phyloP scores from a whole-genome alignment of 306 rosid species.

The Vicia faba region DNA sequence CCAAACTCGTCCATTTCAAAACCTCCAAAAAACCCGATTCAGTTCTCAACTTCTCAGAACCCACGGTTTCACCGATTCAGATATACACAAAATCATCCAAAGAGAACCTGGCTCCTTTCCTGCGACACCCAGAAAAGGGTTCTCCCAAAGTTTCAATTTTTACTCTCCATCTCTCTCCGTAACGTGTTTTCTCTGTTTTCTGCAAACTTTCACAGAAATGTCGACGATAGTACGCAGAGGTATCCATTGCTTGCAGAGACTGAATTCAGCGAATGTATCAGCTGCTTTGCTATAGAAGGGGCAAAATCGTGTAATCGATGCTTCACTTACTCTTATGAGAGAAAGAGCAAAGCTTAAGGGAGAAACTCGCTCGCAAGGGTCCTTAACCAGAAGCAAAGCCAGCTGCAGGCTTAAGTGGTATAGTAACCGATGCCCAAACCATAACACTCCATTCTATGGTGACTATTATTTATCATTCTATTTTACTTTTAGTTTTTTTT shows the following conservation, averaged over 20 bases:
- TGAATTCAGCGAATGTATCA: slow-evolving; percentile 63
- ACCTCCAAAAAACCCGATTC: slow-evolving; percentile 20
- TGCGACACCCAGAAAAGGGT: not conserved
- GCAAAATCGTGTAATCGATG: slow-evolving; percentile 82
- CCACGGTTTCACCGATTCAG: slow-evolving; percentile 3
- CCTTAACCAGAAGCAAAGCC: too few species aligned
- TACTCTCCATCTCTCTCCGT: not conserved
- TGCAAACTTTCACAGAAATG: slow-evolving; percentile 46
- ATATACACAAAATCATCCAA: not conserved
- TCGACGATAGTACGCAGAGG: slow-evolving; percentile 56
- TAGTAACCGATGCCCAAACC: too few species aligned
- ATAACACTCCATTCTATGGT: too few species aligned
- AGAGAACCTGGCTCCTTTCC: not conserved
- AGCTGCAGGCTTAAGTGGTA: too few species aligned
- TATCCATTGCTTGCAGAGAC: slow-evolving; percentile 58
- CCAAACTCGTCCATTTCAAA: too few species aligned
- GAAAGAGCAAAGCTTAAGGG: slow-evolving; percentile 97
- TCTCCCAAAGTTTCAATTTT: slow-evolving; percentile 41
- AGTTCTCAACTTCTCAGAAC: slow-evolving; percentile 2
- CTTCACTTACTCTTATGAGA: slow-evolving; percentile 93
- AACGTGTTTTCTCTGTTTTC: slow-evolving; percentile 8
- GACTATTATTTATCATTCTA: too few species aligned
- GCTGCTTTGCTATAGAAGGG: slow-evolving; percentile 67
- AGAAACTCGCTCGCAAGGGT: too few species aligned
- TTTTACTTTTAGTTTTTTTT: too few species aligned